Evolutionary conservation across 2,329 filamentous ascomycete genomes (phyloP), one percentile per base, ranked within the genome.

Genomic region (Fusarium xyrophilum): DNA sequence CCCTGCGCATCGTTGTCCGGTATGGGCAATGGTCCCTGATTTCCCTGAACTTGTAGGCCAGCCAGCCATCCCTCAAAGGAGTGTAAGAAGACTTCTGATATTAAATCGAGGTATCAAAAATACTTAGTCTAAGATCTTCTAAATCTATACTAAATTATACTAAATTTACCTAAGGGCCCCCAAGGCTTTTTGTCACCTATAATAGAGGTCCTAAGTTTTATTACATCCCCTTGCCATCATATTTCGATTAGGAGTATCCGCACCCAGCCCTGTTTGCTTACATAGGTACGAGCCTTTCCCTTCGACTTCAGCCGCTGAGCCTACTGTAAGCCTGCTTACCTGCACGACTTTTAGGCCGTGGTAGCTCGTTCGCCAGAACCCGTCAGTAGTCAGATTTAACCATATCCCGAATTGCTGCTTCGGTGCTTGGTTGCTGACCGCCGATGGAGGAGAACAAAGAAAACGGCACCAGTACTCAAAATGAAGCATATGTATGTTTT

Each of bases 191-290:
- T n/a, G n/a, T n/a, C n/a, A n/a, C n/a, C n/a, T n/a, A n/a, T n/a
- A n/a, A n/a, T n/a, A n/a, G n/a, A n/a, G n/a, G n/a, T n/a, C n/a
- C n/a, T n/a, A n/a, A n/a, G n/a, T n/a, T n/a, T n/a, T n/a, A n/a
- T n/a, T n/a, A n/a, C n/a, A n/a, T n/a, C n/a, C n/a, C n/a, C n/a
- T n/a, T n/a, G 52, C 66, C 62, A 35, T 69, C 43, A 39, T 35
- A 32, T 61, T 66, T 59, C 28, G 36, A 30, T 40, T 60, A 30
- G 39, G 36, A 56, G 59, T 64, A 65, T 60, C 70, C 71, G 70
- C 68, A 67, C 44, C 65, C 54, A 66, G 60, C 59, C 70, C 68
- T 70, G 71, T 62, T 67, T 64, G 72, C 68, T 74, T 71, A 71
- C n/a, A n/a, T n/a, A n/a, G n/a, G n/a, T n/a, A n/a, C 64, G 68